Evolutionary conservation across 345 rosid genomes (phyloP).

Genomic region (Corymbia maculata): DNA sequence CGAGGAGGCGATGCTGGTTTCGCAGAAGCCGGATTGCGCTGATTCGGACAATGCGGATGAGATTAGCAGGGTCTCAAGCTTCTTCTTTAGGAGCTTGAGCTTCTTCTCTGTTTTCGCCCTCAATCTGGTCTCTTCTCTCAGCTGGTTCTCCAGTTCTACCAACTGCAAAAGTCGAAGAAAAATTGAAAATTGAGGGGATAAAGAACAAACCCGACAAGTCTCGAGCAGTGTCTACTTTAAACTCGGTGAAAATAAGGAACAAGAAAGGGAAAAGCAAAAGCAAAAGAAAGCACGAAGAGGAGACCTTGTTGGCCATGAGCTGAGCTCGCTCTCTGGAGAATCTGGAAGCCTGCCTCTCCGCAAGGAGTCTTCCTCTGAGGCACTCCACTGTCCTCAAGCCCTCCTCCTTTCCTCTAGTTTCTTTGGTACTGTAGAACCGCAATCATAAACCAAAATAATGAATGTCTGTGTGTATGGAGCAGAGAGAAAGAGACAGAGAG

Average conservation of each 20-base stretch:
- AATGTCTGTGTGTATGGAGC: neutral
- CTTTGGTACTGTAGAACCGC: neutral
- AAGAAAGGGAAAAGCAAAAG: neutral
- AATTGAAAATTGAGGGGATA: neutral
- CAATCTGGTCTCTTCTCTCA: conserved; percentile 55
- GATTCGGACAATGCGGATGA: conserved; percentile 16
- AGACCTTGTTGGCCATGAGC: conserved; percentile 49
- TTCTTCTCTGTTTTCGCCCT: conserved; percentile 65
- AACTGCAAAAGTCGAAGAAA: conserved; percentile 19
- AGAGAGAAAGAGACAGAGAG: neutral
- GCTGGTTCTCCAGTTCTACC: conserved; percentile 43
- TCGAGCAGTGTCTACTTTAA: neutral
- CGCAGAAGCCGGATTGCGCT: conserved; percentile 26
- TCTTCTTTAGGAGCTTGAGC: conserved; percentile 40
- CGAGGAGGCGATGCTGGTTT: conserved; percentile 19
- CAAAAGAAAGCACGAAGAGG: neutral
- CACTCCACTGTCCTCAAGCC: conserved; percentile 50
- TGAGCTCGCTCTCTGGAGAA: conserved; percentile 55
- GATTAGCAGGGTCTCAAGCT: conserved; percentile 44
- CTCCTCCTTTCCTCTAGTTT: neutral
- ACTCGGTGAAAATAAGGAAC: neutral
- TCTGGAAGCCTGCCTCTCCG: conserved; percentile 83
- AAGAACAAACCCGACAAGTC: neutral
- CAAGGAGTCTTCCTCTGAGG: conserved; percentile 71
- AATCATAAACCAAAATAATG: neutral